Evolutionary conservation across 495 filamentous ascomycete species (phyloP).

Genomic region (Astrothelium subdiscretum): DNA sequence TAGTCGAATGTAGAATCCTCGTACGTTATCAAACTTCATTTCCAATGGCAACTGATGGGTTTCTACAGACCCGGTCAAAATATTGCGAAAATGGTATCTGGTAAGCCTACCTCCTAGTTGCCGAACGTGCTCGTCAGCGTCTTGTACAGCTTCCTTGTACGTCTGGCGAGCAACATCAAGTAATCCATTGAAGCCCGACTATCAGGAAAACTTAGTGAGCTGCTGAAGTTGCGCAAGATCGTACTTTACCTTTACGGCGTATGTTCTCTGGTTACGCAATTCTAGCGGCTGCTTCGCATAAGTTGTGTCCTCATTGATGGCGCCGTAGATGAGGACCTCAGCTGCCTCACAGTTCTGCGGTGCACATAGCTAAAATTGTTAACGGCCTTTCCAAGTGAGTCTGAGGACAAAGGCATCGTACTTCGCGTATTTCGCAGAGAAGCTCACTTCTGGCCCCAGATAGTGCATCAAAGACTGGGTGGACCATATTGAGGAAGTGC

Average conservation of each 20-base stretch:
- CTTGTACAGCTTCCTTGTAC: conserved; percentile 73
- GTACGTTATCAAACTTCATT: conserved; percentile 61
- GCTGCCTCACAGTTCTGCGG: conserved; percentile 48
- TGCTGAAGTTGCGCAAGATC: background rate
- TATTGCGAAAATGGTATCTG: background rate
- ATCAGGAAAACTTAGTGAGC: conserved; percentile 4
- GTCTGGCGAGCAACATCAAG: conserved; percentile 78
- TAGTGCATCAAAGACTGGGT: conserved; percentile 57
- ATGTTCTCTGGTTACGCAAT: conserved; percentile 80
- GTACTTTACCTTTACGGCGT: conserved; percentile 85
- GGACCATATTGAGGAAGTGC: conserved; percentile 57
- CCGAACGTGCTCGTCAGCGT: conserved; percentile 58
- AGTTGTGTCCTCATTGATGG: conserved; percentile 69
- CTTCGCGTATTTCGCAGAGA: conserved; percentile 51
- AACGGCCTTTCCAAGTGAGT: background rate
- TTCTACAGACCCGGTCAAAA: conserved; percentile 29
- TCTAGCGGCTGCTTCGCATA: conserved; percentile 76
- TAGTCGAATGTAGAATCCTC: conserved; percentile 73
- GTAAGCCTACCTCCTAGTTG: conserved; percentile 44
- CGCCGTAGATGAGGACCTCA: conserved; percentile 50
- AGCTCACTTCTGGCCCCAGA: conserved; percentile 52
- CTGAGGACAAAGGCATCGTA: conserved; percentile 16
- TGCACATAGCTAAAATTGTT: conserved; percentile 43
- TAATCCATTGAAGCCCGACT: conserved; percentile 76
- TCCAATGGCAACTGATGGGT: conserved; percentile 49